Evolutionary conservation across 2,329 filamentous ascomycete genomes (phyloP).

Genomic region (Zasmidium cellare): DNA sequence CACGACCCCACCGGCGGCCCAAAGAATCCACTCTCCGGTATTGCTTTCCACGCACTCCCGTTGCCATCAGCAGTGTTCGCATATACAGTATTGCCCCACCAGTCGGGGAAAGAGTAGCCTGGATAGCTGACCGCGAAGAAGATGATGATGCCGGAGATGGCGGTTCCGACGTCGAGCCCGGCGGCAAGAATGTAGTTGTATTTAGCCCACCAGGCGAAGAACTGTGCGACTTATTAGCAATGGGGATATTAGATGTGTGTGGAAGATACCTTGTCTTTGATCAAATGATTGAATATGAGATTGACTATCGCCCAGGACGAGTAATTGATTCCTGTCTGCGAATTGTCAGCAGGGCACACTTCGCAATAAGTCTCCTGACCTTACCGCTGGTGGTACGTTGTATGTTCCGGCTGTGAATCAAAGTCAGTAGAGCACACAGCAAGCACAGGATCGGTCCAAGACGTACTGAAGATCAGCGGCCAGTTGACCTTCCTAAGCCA

Average conservation of each 20-base stretch:
- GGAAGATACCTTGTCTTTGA: constrained; percentile 61
- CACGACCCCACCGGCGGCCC: constrained; percentile 50
- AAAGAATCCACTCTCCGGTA: constrained; percentile 65
- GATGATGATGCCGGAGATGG: constrained; percentile 39
- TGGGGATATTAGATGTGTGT: constrained; percentile 47
- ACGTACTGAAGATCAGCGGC: constrained; percentile 71
- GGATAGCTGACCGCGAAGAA: constrained; percentile 43
- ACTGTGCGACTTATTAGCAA: constrained; percentile 35
- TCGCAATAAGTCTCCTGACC: too few relatives aligned
- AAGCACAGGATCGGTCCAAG: constrained; percentile 6
- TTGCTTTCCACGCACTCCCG: constrained; percentile 35
- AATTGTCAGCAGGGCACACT: too few relatives aligned
- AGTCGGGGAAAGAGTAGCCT: constrained; percentile 34
- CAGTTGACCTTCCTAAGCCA: constrained; percentile 29
- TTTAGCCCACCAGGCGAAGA: constrained; percentile 51
- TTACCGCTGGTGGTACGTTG: constrained; percentile 65
- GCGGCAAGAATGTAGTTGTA: constrained; percentile 41
- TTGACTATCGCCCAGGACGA: constrained; percentile 68
- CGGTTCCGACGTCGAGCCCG: constrained; percentile 38
- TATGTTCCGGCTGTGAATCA: constrained; percentile 60
- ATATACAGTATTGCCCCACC: constrained; percentile 35
- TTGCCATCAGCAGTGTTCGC: constrained; percentile 43
- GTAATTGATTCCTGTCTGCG: constrained; percentile 67
- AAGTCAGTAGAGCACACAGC: constrained; percentile 39
- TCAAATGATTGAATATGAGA: constrained; percentile 43